A percentile compares a stretch with the other conserved stretches of the same genome.
Evolutionary conservation across 805 yeast genomes (phyloP).

Genomic region (Kluyveromyces aestuarii): DNA sequence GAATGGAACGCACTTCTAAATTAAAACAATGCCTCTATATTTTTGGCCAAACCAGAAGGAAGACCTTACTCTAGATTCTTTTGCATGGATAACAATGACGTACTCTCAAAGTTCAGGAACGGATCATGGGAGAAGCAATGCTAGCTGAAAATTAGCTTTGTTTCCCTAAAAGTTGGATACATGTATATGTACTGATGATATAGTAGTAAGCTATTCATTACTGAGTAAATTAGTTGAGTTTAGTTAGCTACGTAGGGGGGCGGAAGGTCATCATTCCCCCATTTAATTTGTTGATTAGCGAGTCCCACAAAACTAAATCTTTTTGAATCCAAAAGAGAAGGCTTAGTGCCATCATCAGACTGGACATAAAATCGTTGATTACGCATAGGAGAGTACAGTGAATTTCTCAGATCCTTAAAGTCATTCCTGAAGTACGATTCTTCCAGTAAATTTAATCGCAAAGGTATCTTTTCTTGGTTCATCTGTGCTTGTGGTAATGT

Average conservation of each 20-base stretch:
- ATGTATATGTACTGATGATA: not conserved
- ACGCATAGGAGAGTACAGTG: constrained; percentile 15
- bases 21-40: not conserved
- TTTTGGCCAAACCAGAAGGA: not conserved
- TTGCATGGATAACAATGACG: too few relatives aligned
- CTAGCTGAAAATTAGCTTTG: too few relatives aligned
- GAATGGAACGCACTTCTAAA: constrained; percentile 56
- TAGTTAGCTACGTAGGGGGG: constrained; percentile 17
- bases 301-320: constrained; percentile 17
- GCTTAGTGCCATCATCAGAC: constrained; percentile 7
- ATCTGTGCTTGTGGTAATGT: not conserved
- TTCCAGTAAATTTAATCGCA: constrained; percentile 6
- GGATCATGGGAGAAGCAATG: too few relatives aligned
- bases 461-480: constrained; percentile 4
- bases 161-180: too few relatives aligned
- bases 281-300: constrained; percentile 11
- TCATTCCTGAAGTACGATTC: constrained; percentile 8
- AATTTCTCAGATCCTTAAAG: constrained; percentile 11
- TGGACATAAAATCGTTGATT: constrained; percentile 7
- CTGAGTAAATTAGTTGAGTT: not conserved
- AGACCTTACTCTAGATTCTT: too few relatives aligned
- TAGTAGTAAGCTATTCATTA: not conserved
- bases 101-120: too few relatives aligned
- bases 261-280: constrained; percentile 26
- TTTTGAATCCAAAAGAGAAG: constrained; percentile 12